Evolutionary conservation across 75 land plant species (phyloP), one percentile per base, ranked within the genome.

Genomic region (Chamaecyparis obtusa): DNA sequence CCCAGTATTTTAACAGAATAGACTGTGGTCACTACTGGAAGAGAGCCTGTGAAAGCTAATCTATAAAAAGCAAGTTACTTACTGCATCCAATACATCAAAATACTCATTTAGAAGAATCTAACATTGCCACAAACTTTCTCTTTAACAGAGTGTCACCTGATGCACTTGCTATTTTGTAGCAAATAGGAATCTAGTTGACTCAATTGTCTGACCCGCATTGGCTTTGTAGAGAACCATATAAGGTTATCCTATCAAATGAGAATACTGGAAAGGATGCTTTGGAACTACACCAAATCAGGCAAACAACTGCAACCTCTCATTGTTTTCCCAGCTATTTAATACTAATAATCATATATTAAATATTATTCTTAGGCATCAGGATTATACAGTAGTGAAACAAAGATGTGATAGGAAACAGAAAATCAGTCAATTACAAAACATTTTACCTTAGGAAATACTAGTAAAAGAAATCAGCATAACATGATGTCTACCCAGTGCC

Each of bases 381-480:
- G 36, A 88, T 36, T 21, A 33, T 36, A 35, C 15, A 16, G 17
- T 36, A 21, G 30, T 19, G 77, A 69, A 41, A 71, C 80, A 24
- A 37, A 55, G 44, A 64, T 54, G 43, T 8, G n/a, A 67, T 41
- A 60, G n/a, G 44, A 77, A 37, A 41, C 14, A 78, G 41, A 39
- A 16, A 78, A n/a, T 19, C 11, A n/a, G 55, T 83, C 14, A 36
- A 78, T 44, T 44, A 32, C 44, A 83, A 44, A 39, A 2, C 27
- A 17, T 9, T 5, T 6, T 92, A 93, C 96, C 96, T 93, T 67
- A 87, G 89, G 37, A 95, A 48, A 87, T 93, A 95, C 83, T 95
- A 95, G 80, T 95, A 93, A 88, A 95, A 93, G 90, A 95, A 95
- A 84, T 95, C 96, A 1, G 90, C 93, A 89, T 95, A 95, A 15